A percentile compares a stretch with the other conserved stretches of the same genome.
These are phyloP conservation scores for Cardamine chenopodiifolia DNA, from an alignment of 345 rosid species.

Conservation along the genomic window DNA sequence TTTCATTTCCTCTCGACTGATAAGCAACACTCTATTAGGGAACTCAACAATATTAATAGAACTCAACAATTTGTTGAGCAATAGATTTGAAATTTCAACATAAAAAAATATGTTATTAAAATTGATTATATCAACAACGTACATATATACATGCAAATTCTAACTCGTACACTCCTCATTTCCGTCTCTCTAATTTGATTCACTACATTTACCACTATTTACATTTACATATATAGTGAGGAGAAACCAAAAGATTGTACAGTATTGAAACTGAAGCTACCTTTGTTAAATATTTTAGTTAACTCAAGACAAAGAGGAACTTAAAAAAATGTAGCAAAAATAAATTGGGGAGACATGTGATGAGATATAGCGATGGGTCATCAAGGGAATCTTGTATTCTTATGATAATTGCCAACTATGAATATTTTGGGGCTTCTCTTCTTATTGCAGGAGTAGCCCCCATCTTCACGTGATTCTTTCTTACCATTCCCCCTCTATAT, in stretches of 20 bases:
- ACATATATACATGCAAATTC: not conserved
- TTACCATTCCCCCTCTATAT: slow-evolving; percentile 49
- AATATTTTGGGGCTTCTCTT: slow-evolving; percentile 64
- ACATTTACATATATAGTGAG: not conserved
- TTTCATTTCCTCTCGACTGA: no score
- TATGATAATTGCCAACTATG: slow-evolving; percentile 68
- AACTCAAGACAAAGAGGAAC: not conserved
- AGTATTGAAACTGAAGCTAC: slow-evolving; percentile 17
- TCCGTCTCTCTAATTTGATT: not conserved
- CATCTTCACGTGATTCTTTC: slow-evolving; percentile 75
- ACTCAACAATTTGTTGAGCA: no score
- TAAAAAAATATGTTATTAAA: no score
- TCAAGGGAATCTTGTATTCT: slow-evolving; percentile 36
- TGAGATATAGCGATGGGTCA: slow-evolving; percentile 42
- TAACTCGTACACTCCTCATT: not conserved
- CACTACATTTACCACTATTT: not conserved
- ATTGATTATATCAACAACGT: not conserved
- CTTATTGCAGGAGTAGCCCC: slow-evolving; percentile 45
- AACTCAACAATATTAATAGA: no score
- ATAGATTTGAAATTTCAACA: no score
- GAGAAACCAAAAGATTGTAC: not conserved
- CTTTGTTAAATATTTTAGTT: slow-evolving; percentile 1
- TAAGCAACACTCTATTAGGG: no score
- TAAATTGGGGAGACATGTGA: slow-evolving; percentile 28
- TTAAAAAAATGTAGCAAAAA: not conserved